Base-by-base conservation (phyloP, 768 basidiomycete species). In the Podaxis rugospora region DNA sequence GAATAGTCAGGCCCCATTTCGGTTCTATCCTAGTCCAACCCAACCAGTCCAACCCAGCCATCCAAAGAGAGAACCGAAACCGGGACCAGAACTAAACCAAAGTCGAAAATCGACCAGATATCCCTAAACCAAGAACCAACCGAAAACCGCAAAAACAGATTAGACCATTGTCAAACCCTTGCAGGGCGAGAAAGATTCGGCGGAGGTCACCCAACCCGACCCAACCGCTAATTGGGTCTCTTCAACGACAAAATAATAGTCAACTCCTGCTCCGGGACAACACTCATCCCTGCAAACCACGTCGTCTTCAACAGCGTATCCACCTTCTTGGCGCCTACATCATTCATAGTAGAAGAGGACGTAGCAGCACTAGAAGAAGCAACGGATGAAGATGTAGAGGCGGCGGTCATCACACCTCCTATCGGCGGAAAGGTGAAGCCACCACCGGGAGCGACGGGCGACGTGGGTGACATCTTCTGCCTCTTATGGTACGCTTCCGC, bases 321-420 rank as follows among this genome's bases (percentile, higher is more conserved):
- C 27, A 78, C 70, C 32, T 83, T 74, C 64, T 78, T 68, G 1
- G 84, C 71, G 4, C 84, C 84, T 11, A 68, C 66, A 23, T 75
- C 76, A 21, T 74, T 71, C 54, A 58, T 68, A 16, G 66, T 64
- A n/a, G 25, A n/a, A 3, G 32, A 37, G 5, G 46, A 18, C 11
- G 55, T 44, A 92, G 90, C 67, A 75, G 70, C 57, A 86, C 93
- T 49, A 89, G 91, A 27, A 80, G 93, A 67, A 85, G 79, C 71
- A 80, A 85, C 25, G 10, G 47, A 11, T 9, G 47, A 23, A 35
- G 25, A 35, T 14, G 51, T 25, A 9, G 39, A 23, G 21, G 14
- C 5, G 13, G 13, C 51, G 79, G 91, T 57, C 80, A 83, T 57
- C 51, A 69, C 42, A 69, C 61, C 62, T 63, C 56, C 52, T 9